Evolutionary conservation across 768 basidiomycete species (phyloP).

Genomic region (Solioccasus polychromus): DNA sequence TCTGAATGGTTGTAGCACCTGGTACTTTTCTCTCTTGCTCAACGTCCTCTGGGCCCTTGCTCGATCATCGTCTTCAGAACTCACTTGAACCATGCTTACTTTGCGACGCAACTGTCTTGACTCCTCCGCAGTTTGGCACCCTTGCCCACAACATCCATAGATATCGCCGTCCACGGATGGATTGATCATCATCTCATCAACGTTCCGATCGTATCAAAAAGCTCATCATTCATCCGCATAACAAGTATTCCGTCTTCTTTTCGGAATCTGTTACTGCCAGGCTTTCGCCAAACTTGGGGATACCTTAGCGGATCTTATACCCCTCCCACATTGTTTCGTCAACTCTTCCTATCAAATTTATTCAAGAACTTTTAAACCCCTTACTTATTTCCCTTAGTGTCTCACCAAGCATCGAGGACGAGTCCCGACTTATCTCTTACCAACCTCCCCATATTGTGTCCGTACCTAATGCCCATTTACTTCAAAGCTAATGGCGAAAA

Average conservation of each 20-base stretch:
- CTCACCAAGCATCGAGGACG: slow-evolving; percentile 3
- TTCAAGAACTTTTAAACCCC: slow-evolving; percentile 12
- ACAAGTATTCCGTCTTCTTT: not conserved
- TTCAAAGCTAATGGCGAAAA: not conserved
- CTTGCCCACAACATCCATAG: too few relatives aligned
- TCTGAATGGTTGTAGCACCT: too few relatives aligned
- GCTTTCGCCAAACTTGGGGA: slow-evolving; percentile 10
- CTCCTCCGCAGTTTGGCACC: too few relatives aligned
- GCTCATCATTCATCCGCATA: slow-evolving; percentile 1
- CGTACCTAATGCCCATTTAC: not conserved
- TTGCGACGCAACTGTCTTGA: too few relatives aligned
- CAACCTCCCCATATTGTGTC: slow-evolving; percentile 2
- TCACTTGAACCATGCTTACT: slow-evolving; percentile 13
- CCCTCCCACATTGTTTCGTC: not conserved
- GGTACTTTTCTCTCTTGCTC: too few relatives aligned
- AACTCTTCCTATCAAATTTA: slow-evolving; percentile 1
- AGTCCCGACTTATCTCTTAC: slow-evolving; percentile 8
- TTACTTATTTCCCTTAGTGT: slow-evolving; percentile 5
- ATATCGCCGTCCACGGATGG: slow-evolving; percentile 2
- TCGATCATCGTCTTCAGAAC: slow-evolving; percentile 13
- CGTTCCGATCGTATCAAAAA: slow-evolving; percentile 6
- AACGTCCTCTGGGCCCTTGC: slow-evolving; percentile 6
- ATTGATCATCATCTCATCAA: slow-evolving; percentile 4
- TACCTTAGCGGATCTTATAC: slow-evolving; percentile 4
- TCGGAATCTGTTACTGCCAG: not conserved